Conservation (phyloP, 805 yeast genomes). For the Maudiozyma turicensis region DNA sequence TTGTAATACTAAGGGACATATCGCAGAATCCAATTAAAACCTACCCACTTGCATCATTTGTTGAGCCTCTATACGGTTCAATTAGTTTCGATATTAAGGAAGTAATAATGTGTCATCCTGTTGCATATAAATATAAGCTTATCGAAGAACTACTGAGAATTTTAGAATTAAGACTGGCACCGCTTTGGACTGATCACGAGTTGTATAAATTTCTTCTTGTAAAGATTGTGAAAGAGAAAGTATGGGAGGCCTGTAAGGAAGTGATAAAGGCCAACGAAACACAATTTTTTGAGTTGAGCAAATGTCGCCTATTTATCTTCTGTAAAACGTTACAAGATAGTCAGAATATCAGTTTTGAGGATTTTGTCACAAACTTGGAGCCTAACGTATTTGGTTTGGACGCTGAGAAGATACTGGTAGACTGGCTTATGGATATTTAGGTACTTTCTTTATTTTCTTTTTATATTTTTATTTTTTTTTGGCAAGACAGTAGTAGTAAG, state of each 20-base stretch:
- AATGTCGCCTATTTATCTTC: conserved; percentile 12
- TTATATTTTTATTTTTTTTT: too few species aligned
- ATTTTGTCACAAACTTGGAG: conserved; percentile 13
- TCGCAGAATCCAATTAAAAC: conserved; percentile 13
- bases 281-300: conserved; percentile 1
- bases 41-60: conserved; percentile 4
- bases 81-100: conserved; percentile 14
- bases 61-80: not conserved
- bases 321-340: conserved; percentile 8
- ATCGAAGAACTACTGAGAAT: conserved; percentile 19
- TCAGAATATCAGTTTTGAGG: conserved; percentile 12
- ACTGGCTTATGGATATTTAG: conserved; percentile 18
- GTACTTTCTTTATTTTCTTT: too few species aligned
- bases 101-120: conserved; percentile 9
- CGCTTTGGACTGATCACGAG: conserved; percentile 22
- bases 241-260: conserved; percentile 12
- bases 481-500: too few species aligned
- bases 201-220: conserved; percentile 18
- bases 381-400: conserved; percentile 8
- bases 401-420: conserved; percentile 14
- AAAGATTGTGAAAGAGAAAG: conserved; percentile 18
- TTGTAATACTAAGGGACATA: conserved; percentile 19
- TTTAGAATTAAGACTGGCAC: conserved; percentile 16
- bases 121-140: conserved; percentile 13
- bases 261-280: conserved; percentile 1